These are phyloP conservation scores for Ceratocystiopsis brevicomis DNA, from an alignment of 2,329 filamentous ascomycete species.

Conservation along the genomic window DNA sequence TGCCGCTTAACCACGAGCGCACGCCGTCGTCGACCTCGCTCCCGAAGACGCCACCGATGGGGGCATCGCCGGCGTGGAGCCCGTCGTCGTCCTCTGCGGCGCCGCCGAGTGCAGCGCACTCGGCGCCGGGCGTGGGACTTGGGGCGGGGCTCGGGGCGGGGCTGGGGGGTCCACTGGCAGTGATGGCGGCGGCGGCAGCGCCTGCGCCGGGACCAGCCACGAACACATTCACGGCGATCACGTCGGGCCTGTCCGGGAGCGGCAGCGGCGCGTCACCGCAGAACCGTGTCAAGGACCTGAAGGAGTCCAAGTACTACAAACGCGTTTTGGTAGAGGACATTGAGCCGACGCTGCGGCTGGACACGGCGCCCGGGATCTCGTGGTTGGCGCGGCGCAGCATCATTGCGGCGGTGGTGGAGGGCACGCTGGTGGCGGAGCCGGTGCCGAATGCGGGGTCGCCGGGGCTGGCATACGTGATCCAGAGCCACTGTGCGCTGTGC, in stretches of 20 bases:
- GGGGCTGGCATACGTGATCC: constrained; percentile 11
- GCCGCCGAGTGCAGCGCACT: neutral
- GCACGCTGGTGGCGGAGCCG: constrained; percentile 75
- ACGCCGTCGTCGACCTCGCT: constrained; percentile 32
- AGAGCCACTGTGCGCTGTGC: constrained; percentile 53
- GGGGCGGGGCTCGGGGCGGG: too few species aligned
- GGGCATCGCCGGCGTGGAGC: constrained; percentile 30
- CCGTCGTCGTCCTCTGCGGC: neutral
- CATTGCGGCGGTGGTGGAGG: constrained; percentile 63
- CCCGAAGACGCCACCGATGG: constrained; percentile 19
- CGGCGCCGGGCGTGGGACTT: too few species aligned
- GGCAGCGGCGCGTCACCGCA: constrained; percentile 20
- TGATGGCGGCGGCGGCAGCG: neutral
- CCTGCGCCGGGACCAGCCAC: neutral
- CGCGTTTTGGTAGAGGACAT: constrained; percentile 76
- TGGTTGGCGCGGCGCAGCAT: constrained; percentile 85
- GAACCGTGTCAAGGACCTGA: constrained; percentile 27
- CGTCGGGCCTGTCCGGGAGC: constrained; percentile 25
- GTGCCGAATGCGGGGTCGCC: constrained; percentile 31
- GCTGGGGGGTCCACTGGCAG: too few species aligned
- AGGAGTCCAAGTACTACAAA: constrained; percentile 90
- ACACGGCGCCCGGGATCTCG: constrained; percentile 74
- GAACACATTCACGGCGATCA: constrained; percentile 17
- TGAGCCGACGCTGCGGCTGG: constrained; percentile 79
- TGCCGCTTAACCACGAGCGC: constrained; percentile 37